A percentile compares a stretch with the other conserved stretches of the same genome.
phyloP scores from a whole-genome alignment of 2,329 filamentous ascomycete genomes.

The Aspergillus hiratsukae region DNA sequence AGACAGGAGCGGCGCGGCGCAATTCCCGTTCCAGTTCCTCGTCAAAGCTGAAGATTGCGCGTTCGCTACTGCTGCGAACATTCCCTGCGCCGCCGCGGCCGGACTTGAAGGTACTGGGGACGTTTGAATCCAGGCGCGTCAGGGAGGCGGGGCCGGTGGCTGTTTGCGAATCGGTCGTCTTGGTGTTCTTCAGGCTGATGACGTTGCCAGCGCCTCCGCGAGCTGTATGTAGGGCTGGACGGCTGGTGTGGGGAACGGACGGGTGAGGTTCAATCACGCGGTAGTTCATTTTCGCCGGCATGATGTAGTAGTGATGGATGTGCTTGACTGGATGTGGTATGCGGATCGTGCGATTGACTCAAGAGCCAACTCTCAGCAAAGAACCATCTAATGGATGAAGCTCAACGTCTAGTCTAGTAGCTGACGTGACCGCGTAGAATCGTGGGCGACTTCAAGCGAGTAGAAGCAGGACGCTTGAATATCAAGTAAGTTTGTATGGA shows the following conservation, averaged over 20 bases:
- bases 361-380: neutral
- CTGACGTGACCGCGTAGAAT: neutral
- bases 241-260: slow-evolving; percentile 46
- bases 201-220: slow-evolving; percentile 58
- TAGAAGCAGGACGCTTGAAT: neutral
- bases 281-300: slow-evolving; percentile 41
- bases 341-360: slow-evolving; percentile 3
- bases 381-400: neutral
- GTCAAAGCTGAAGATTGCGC: slow-evolving; percentile 63
- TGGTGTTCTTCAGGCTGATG: slow-evolving; percentile 49
- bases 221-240: slow-evolving; percentile 49
- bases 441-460: neutral
- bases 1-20: slow-evolving; percentile 55
- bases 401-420: neutral
- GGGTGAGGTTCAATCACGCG: slow-evolving; percentile 60
- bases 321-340: neutral
- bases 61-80: slow-evolving; percentile 49
- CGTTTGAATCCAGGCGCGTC: slow-evolving; percentile 45
- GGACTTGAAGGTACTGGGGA: slow-evolving; percentile 38
- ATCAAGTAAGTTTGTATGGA: neutral
- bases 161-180: slow-evolving; percentile 45
- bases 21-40: slow-evolving; percentile 59
- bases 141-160: slow-evolving; percentile 47
- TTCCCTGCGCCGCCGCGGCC: slow-evolving; percentile 56
- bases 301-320: slow-evolving; percentile 15